A percentile compares a stretch with the other conserved stretches of the same genome.
Conservation (phyloP, 306 rosid genomes). For the Abrus precatorius region DNA sequence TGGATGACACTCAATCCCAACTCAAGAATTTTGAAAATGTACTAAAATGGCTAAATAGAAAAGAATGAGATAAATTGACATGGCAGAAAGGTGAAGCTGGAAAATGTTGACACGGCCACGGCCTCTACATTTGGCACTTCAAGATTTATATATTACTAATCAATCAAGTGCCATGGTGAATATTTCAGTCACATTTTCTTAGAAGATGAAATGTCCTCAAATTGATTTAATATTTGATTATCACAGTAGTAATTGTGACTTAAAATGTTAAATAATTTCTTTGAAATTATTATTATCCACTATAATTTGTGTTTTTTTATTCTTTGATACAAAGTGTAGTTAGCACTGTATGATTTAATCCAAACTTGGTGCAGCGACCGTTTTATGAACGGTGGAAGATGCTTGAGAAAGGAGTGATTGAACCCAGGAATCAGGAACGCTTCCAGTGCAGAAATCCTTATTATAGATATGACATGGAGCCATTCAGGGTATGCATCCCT, state of each 20-base stretch:
- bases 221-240: not conserved
- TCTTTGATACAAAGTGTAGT: slow-evolving; percentile 25
- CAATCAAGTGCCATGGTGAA: no score
- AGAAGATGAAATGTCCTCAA: no score
- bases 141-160: no score
- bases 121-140: no score
- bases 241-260: not conserved
- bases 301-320: not conserved
- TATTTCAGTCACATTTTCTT: no score
- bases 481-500: slow-evolving; percentile 80
- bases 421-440: slow-evolving; percentile 91
- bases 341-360: slow-evolving; percentile 38
- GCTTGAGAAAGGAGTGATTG: slow-evolving; percentile 98
- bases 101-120: no score
- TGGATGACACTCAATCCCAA: no score
- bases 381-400: slow-evolving; percentile 95
- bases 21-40: no score
- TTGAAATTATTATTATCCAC: not conserved
- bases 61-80: no score
- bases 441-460: slow-evolving; percentile 69
- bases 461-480: slow-evolving; percentile 95
- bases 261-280: slow-evolving; percentile 30
- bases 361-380: slow-evolving; percentile 80
- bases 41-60: no score
- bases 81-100: no score